These are phyloP conservation scores for Retiboletus flavoniger DNA, from an alignment of 1,284 basidiomycete genomes.

Conservation along the genomic window DNA sequence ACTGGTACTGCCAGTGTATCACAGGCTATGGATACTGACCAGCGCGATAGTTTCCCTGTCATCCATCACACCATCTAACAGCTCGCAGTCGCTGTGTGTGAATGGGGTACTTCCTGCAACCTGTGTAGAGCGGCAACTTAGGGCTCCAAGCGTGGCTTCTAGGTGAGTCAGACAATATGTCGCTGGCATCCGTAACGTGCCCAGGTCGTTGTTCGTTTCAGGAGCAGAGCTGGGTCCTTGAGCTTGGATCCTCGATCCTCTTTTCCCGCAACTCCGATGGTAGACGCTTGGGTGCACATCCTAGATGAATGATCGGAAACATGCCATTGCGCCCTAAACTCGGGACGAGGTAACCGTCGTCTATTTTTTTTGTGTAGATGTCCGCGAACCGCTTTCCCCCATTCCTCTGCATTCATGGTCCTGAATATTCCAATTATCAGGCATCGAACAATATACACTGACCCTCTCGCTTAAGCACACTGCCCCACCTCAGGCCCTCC, in stretches of 20 bases:
- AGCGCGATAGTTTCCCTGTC: not conserved
- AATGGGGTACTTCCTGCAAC: not conserved
- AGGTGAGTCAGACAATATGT: not conserved
- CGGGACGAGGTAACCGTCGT: not conserved
- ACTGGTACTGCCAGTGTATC: not conserved
- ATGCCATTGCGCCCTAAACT: not conserved
- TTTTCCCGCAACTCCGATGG: not conserved
- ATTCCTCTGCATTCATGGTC: not conserved
- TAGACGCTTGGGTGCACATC: not conserved
- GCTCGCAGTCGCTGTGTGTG: not conserved
- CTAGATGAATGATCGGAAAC: not conserved
- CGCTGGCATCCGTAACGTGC: not conserved
- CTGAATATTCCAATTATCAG: not conserved
- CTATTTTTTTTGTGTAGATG: not conserved
- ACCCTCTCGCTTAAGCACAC: slow-evolving; percentile 1
- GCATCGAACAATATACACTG: not conserved
- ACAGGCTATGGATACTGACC: not conserved
- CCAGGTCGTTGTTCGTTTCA: not conserved
- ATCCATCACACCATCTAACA: not conserved
- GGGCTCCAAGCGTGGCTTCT: not conserved
- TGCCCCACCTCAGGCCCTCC: not conserved
- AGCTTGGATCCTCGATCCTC: not conserved
- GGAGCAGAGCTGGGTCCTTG: not conserved
- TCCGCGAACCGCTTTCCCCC: not conserved
- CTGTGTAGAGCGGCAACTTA: not conserved